Evolutionary conservation across 2,329 filamentous ascomycete species (phyloP), one percentile per base, ranked within the genome.

Genomic region (Colletotrichum sp.): DNA sequence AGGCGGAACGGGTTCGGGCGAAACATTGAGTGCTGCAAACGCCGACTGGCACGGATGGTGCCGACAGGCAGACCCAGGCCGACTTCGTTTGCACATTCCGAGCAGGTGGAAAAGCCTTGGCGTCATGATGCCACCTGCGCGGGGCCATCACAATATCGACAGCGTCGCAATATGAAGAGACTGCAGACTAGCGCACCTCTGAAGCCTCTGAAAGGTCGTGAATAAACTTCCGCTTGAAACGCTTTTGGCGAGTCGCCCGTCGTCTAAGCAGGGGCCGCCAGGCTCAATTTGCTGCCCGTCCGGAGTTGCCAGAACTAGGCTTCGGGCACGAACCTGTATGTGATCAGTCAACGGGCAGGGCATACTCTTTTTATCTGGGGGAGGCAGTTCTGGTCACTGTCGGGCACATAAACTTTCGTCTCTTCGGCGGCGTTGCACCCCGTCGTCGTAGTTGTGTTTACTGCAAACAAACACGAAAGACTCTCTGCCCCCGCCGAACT

Each of bases 221-320:
- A 59, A 74, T 74, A 70, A 34, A 59, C 71, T 74, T 74, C 71
- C 15, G 66, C 66, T 70, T 74, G 59, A 74, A 74, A 70, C 71
- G 18, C n/a, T 34, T 65, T 59, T 59, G 71, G 39, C 59, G 71
- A 74, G 57, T 70, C 65, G 66, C 7, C 21, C 28, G 44, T 49
- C 18, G 57, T 36, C 52, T 10, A 39, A 63, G 64, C 57, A 60
- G 36, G 55, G 64, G 55, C 21, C 16, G 24, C 36, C 18, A 28
- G 63, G 26, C 28, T 64, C 28, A 21, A 52, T 32, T 63, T 63
- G 59, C 59, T 34, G 44, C 44, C 26, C 30, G 26, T 60, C 30
- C 30, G 26, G 57, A 30, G 59, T 63, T 21, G n/a, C 44, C 24
- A 32, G 26, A 30, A 34, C 32, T 72, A 30, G n/a, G 6, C 30